Evolutionary conservation across 2,329 filamentous ascomycete genomes (phyloP).

Genomic region (Ustulina deusta): DNA sequence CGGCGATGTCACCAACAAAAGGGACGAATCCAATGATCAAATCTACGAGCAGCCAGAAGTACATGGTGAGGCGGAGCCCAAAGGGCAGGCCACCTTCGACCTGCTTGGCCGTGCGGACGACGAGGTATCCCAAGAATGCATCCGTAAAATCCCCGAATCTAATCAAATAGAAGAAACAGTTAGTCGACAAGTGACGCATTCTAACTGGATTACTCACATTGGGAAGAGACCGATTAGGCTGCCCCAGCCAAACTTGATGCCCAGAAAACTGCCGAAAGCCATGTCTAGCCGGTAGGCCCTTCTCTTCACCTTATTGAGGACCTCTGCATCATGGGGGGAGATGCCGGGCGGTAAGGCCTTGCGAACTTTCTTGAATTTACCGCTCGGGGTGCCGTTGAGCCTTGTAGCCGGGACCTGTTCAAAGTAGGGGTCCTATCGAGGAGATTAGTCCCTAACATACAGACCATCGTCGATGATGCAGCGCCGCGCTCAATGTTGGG

Average conservation of each 20-base stretch:
- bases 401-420: conserved; percentile 82
- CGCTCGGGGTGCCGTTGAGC: conserved; percentile 71
- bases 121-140: conserved; percentile 77
- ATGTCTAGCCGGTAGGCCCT: conserved; percentile 89
- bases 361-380: conserved; percentile 84
- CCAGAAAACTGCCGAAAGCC: conserved; percentile 82
- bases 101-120: conserved; percentile 77
- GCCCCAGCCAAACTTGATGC: conserved; percentile 89
- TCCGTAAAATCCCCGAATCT: conserved; percentile 83
- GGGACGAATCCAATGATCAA: conserved; percentile 80
- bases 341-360: conserved; percentile 87
- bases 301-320: conserved; percentile 88
- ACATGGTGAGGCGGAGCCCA: conserved; percentile 75
- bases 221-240: conserved; percentile 87
- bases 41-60: conserved; percentile 81
- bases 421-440: conserved; percentile 85
- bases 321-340: conserved; percentile 81
- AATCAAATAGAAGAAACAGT: conserved; percentile 51
- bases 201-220: conserved; percentile 67
- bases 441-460: conserved; percentile 49
- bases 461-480: conserved; percentile 4
- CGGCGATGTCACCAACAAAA: conserved; percentile 79
- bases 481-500: conserved; percentile 1
- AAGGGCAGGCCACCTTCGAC: conserved; percentile 81
- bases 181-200: conserved; percentile 23